Evolutionary conservation across 2,329 filamentous ascomycete species (phyloP), one percentile per base, ranked within the genome.

Genomic region (Phaeoacremonium minimum): DNA sequence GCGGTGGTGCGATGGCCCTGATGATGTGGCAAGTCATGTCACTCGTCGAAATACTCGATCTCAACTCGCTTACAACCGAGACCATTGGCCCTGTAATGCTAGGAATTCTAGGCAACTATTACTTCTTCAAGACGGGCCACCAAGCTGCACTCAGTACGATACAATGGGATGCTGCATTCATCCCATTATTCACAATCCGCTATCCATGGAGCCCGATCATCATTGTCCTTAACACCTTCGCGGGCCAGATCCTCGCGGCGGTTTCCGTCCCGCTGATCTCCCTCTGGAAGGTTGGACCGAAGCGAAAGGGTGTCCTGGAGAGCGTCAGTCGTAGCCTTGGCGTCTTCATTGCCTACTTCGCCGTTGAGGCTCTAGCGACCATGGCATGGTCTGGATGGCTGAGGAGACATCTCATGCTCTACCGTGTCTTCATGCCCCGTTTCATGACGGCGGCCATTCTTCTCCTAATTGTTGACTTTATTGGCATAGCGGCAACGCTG

Each of bases 91-190:
- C 93, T 15, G 69, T 93, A 28, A 73, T 94, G 44, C 76, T 97
- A 17, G 91, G 82, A 9, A 66, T 97, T n/a, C 77, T 98, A 1
- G 93, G 90, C 41, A 88, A 85, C 52, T 95, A 91, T 62, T 83
- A 96, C 67, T 98, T 83, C 69, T 98, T 98, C 78, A 96, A 95
- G 57, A 98, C 93, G 0, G 93, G 93, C 43, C 93, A 98, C 61
- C 91, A 97, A 63, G 91, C 91, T 11, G 85, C 82, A 0, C 75
- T 95, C 16, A 77, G 83, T 48, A 87, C 81, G 46, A 91, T 98
- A 53, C 93, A 98, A 56, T 98, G 93, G 93, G 93, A 98, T 64
- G 78, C 80, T 15, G 91, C 89, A 4, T 98, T 98, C 63, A 87
- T 98, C 47, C 86, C 91, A 0, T 73, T 97, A 7, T 80, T 83